Evolutionary conservation across 2,329 filamentous ascomycete species (phyloP).

Genomic region (Podosphaera fusca): DNA sequence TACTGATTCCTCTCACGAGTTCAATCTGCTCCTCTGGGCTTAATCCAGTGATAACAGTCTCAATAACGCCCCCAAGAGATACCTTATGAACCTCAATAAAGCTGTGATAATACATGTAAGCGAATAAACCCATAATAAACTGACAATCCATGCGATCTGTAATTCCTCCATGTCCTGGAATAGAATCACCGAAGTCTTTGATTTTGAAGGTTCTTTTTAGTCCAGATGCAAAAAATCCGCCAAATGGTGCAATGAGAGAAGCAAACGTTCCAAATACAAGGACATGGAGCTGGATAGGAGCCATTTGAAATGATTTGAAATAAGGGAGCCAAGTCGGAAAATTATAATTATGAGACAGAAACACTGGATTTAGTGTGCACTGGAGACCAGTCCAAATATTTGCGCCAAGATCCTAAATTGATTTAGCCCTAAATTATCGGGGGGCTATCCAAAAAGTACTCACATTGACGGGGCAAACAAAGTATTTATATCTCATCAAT

Average conservation of each 20-base stretch:
- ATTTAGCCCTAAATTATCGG: slow-evolving; percentile 5
- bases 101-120: slow-evolving; percentile 95
- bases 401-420: slow-evolving; percentile 50
- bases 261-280: slow-evolving; percentile 80
- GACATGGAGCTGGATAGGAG: slow-evolving; percentile 85
- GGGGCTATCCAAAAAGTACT: slow-evolving; percentile 12
- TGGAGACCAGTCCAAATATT: slow-evolving; percentile 80
- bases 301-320: slow-evolving; percentile 48
- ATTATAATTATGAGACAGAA: slow-evolving; percentile 52
- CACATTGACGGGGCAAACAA: slow-evolving; percentile 87
- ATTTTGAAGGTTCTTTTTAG: slow-evolving; percentile 98
- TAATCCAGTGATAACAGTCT: slow-evolving; percentile 77
- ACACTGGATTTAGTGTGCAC: slow-evolving; percentile 80
- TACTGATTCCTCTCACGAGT: slow-evolving; percentile 39
- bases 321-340: slow-evolving; percentile 51
- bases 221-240: slow-evolving; percentile 93
- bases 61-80: slow-evolving; percentile 67
- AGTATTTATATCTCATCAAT: slow-evolving; percentile 81
- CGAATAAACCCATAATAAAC: slow-evolving; percentile 98
- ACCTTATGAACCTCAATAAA: slow-evolving; percentile 83
- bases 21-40: slow-evolving; percentile 76
- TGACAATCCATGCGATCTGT: slow-evolving; percentile 99
- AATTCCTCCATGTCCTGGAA: slow-evolving; percentile 91
- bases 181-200: slow-evolving; percentile 97
- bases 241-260: slow-evolving; percentile 88